Evolutionary conservation across 140 eudicot genomes (phyloP), one percentile per base, ranked within the genome.

Genomic region (Bidens hawaiensis): DNA sequence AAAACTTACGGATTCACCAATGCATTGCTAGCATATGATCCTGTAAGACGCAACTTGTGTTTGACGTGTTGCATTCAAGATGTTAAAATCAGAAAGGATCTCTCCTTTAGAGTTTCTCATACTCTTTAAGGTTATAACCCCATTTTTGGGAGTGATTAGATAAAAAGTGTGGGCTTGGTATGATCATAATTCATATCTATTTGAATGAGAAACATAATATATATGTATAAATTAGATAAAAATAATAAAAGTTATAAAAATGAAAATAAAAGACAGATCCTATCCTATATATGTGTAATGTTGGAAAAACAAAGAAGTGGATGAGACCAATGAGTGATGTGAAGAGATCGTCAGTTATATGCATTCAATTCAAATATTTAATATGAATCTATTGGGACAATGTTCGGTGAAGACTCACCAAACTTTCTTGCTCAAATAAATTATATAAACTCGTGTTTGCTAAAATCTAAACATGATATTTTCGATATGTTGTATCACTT

Each of bases 401-500:
- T 52, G 76, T 71, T 71, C 30, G 76, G 76, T 71, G 58, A 51
- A 40, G 19, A 18, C 70, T 71, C 59, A 71, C 70, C 71, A 71
- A 71, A 63, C 76, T 62, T 52, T 52, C 70, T 62, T 62, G 64
- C 70, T 43, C 70, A 62, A 71, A 56, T 69, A 0, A 68, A 42
- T 68, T 42, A n/a, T n/a, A n/a, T n/a, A n/a, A n/a, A n/a, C n/a
- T n/a, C n/a, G n/a, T n/a, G n/a, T n/a, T n/a, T n/a, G n/a, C n/a
- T n/a, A n/a, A n/a, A n/a, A n/a, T n/a, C n/a, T n/a, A n/a, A n/a
- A n/a, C n/a, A n/a, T n/a, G n/a, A n/a, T n/a, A n/a, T n/a, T n/a
- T n/a, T n/a, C n/a, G n/a, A n/a, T n/a, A n/a, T n/a, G n/a, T n/a
- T n/a, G n/a, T n/a, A n/a, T n/a, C n/a, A n/a, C n/a, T n/a, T n/a